phyloP scores from a whole-genome alignment of 371 early-diverging fungal species.

The Apophysomyces variabilis region DNA sequence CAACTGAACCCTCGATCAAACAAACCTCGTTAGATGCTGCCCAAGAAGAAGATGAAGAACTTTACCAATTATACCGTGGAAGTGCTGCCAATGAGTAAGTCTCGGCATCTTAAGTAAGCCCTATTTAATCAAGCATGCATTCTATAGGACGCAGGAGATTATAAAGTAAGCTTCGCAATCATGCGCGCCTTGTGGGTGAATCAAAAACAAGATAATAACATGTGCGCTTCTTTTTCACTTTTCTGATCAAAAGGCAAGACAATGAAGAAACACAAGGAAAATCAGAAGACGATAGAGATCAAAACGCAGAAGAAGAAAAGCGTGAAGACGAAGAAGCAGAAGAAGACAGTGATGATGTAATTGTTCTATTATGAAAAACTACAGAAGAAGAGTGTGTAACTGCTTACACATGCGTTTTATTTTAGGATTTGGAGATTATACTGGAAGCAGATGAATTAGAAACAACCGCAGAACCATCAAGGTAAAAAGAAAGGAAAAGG shows the following conservation, averaged over 20 bases:
- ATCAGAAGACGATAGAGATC: constrained; percentile 31
- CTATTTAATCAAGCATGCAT: background rate
- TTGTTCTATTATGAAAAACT: background rate
- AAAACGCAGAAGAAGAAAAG: constrained; percentile 30
- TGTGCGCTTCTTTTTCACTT: too few species aligned
- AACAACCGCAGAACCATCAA: constrained; percentile 20
- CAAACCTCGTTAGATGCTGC: background rate
- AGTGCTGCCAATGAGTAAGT: constrained; percentile 32
- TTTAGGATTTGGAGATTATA: constrained; percentile 71
- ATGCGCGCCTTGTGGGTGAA: too few species aligned
- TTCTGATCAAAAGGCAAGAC: constrained; percentile 5
- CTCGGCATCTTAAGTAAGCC: too few species aligned
- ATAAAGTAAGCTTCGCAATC: background rate
- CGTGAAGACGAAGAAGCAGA: constrained; percentile 27
- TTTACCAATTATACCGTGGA: constrained; percentile 25
- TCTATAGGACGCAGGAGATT: constrained; percentile 23
- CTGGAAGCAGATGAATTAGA: constrained; percentile 56
- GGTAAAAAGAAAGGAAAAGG: constrained; percentile 24
- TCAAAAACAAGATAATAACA: too few species aligned
- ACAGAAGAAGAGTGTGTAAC: background rate
- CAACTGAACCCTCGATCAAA: background rate
- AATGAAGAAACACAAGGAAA: constrained; percentile 25
- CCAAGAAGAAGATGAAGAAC: constrained; percentile 28
- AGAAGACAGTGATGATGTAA: constrained; percentile 58
- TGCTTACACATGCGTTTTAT: background rate